phyloP scores from a whole-genome alignment of 306 rosid genomes.

The Adenanthera pavonina region DNA sequence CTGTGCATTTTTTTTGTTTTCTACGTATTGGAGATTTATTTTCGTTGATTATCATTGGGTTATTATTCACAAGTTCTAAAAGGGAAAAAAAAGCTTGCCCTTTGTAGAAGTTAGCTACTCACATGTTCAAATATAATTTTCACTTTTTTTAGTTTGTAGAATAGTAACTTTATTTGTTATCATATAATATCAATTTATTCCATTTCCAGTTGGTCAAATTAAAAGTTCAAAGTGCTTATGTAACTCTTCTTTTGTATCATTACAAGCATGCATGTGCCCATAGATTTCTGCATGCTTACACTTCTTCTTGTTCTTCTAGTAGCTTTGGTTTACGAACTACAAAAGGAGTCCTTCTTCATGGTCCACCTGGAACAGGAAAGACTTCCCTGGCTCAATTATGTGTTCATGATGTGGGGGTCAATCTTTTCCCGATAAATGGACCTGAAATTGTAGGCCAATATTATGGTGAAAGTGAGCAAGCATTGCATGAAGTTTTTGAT shows the following conservation, averaged over 20 bases:
- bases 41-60: constrained; percentile 5
- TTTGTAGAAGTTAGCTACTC: background rate
- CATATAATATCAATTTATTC: constrained; percentile 18
- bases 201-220: constrained; percentile 21
- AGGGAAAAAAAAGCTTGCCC: background rate
- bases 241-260: constrained; percentile 21
- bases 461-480: constrained; percentile 88
- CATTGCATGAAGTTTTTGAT: constrained; percentile 68
- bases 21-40: background rate
- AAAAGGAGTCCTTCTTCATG: constrained; percentile 93
- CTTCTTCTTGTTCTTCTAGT: constrained; percentile 38
- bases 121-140: background rate
- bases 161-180: constrained; percentile 15
- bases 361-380: constrained; percentile 98
- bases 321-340: constrained; percentile 81
- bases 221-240: constrained; percentile 29
- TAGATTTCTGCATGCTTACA: constrained; percentile 37
- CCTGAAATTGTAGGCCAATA: constrained; percentile 80
- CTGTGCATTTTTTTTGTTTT: constrained; percentile 17
- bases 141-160: background rate
- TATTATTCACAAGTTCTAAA: background rate
- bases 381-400: constrained; percentile 80
- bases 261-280: constrained; percentile 22
- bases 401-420: constrained; percentile 77
- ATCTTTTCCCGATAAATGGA: constrained; percentile 73